phyloP scores from a whole-genome alignment of 1,284 basidiomycete species.

The Ustilago shanxiensis region DNA sequence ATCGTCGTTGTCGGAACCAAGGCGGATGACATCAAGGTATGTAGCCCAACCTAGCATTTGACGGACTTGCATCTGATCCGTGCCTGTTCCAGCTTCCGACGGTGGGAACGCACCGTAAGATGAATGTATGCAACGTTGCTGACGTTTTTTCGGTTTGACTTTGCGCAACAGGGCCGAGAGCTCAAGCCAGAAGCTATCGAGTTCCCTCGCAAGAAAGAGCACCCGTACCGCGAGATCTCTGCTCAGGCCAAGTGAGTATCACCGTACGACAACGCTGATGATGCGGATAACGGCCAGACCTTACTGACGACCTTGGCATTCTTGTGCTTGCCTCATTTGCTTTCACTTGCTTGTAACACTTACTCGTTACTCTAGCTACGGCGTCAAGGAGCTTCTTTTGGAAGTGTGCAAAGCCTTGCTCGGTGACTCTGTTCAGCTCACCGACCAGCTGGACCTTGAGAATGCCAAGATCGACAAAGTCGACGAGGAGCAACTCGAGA shows the following conservation, averaged over 20 bases:
- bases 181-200: slow-evolving; percentile 52
- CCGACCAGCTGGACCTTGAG: slow-evolving; percentile 40
- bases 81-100: no score
- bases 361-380: slow-evolving; percentile 35
- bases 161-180: slow-evolving; percentile 32
- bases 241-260: slow-evolving; percentile 44
- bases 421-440: slow-evolving; percentile 49
- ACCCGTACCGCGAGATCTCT: slow-evolving; percentile 51
- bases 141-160: not conserved
- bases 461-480: slow-evolving; percentile 46
- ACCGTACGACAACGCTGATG: not conserved
- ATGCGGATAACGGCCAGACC: no score
- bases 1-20: slow-evolving; percentile 50
- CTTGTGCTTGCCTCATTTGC: not conserved
- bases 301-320: not conserved
- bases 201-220: slow-evolving; percentile 54
- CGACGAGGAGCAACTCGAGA: slow-evolving; percentile 52
- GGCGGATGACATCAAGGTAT: slow-evolving; percentile 51
- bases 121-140: not conserved
- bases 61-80: no score
- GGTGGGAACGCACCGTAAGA: no score
- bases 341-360: no score
- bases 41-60: not conserved
- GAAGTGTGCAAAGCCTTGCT: slow-evolving; percentile 51
- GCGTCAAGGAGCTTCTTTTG: slow-evolving; percentile 51